Percentiles rank a stretch among this genome's conserved stretches.
phyloP scores from a whole-genome alignment of 2,329 filamentous ascomycete species.

The Pseudocercospora macadamiae region DNA sequence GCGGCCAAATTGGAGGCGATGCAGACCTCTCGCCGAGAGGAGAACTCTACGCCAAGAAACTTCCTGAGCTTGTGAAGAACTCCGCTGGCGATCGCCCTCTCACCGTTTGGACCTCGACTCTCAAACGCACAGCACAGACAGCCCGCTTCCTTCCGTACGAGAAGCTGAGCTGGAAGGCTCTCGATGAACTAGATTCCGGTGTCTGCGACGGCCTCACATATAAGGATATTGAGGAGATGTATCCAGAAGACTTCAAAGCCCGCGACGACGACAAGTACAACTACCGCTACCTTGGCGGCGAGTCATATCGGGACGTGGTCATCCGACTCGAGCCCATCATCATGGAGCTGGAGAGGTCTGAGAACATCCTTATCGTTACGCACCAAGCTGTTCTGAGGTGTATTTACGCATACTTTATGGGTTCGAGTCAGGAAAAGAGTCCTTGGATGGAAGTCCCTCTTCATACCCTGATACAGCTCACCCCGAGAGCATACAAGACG shows the following conservation, averaged over 20 bases:
- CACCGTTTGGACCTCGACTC: slow-evolving; percentile 75
- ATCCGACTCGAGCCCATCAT: slow-evolving; percentile 98
- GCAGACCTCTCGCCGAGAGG: slow-evolving; percentile 83
- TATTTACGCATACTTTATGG: slow-evolving; percentile 99
- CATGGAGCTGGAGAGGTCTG: slow-evolving; percentile 95
- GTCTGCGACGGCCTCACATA: slow-evolving; percentile 97
- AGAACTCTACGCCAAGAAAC: slow-evolving; percentile 79
- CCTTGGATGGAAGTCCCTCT: slow-evolving; percentile 99
- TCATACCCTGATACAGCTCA: slow-evolving; percentile 95
- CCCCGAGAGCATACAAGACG: slow-evolving; percentile 90
- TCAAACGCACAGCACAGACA: slow-evolving; percentile 87
- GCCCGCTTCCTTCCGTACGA: slow-evolving; percentile 87
- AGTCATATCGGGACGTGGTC: slow-evolving; percentile 94
- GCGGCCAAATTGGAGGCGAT: slow-evolving; percentile 90
- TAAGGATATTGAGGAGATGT: slow-evolving; percentile 86
- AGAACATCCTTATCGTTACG: slow-evolving; percentile 97
- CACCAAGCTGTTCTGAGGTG: slow-evolving; percentile 96
- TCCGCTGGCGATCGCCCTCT: slow-evolving; percentile 78
- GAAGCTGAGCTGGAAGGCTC: slow-evolving; percentile 96
- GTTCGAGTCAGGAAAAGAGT: slow-evolving; percentile 86
- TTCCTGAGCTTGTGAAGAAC: slow-evolving; percentile 81
- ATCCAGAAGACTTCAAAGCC: slow-evolving; percentile 91
- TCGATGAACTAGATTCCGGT: slow-evolving; percentile 94
- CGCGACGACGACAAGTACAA: slow-evolving; percentile 99
- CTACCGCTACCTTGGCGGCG: slow-evolving; percentile 95